Evolutionary conservation across 2,329 filamentous ascomycete species (phyloP).

Genomic region (Ceratocystis eucalypticola): DNA sequence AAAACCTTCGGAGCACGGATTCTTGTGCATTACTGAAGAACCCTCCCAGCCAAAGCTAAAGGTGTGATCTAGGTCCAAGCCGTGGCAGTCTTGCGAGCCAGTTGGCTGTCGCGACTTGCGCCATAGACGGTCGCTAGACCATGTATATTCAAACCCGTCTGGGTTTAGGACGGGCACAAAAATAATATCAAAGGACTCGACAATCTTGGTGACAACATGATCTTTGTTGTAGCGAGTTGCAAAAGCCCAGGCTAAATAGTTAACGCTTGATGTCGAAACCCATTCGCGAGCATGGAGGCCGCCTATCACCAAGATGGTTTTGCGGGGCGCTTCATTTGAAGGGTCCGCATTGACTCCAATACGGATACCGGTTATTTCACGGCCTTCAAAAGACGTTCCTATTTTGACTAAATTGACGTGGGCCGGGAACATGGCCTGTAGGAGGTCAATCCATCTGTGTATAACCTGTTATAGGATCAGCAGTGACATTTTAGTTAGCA

Average conservation of each 20-base stretch:
- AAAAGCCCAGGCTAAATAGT: conserved; percentile 77
- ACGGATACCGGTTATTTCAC: conserved; percentile 69
- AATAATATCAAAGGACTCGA: conserved; percentile 75
- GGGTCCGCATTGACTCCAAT: conserved; percentile 42
- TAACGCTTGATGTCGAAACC: conserved; percentile 86
- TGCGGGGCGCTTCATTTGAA: conserved; percentile 40
- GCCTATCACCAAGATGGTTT: conserved; percentile 69
- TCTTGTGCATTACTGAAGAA: conserved; percentile 42
- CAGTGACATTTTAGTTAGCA: not conserved
- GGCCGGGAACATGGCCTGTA: conserved; percentile 79
- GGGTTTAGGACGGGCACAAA: conserved; percentile 84
- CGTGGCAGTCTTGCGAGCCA: conserved; percentile 66
- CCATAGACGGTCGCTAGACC: conserved; percentile 85
- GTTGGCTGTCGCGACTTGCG: conserved; percentile 86
- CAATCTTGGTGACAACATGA: conserved; percentile 56
- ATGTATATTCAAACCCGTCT: conserved; percentile 88
- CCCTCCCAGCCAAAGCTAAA: conserved; percentile 79
- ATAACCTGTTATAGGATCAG: conserved; percentile 35
- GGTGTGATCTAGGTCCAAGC: conserved; percentile 76
- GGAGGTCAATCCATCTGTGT: conserved; percentile 78
- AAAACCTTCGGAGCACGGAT: conserved; percentile 85
- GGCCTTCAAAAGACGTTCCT: conserved; percentile 76
- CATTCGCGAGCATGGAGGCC: conserved; percentile 92
- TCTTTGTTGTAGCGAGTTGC: conserved; percentile 70
- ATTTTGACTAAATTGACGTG: conserved; percentile 62